Evolutionary conservation across 768 basidiomycete species (phyloP).

Genomic region (Leccinum imitatum): DNA sequence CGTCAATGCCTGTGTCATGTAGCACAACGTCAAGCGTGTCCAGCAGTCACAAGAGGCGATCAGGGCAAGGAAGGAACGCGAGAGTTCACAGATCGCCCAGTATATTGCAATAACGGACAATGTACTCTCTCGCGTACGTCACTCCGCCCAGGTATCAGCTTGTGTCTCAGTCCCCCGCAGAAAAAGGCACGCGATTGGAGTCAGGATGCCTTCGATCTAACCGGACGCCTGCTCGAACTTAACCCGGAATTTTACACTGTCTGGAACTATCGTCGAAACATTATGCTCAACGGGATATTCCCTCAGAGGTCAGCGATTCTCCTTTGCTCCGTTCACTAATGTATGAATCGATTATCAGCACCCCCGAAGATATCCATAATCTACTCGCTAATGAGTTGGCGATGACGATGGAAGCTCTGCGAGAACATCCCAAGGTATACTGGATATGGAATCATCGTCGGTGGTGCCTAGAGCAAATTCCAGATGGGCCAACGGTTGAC

Average conservation of each 20-base stretch:
- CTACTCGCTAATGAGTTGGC: constrained; percentile 71
- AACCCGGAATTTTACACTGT: constrained; percentile 97
- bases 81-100: constrained; percentile 72
- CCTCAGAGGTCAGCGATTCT: constrained; percentile 49
- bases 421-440: constrained; percentile 91
- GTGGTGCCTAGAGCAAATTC: constrained; percentile 91
- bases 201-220: constrained; percentile 72
- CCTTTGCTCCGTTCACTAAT: not conserved
- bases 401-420: constrained; percentile 79
- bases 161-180: constrained; percentile 40
- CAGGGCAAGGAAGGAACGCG: constrained; percentile 67
- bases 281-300: constrained; percentile 72
- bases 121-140: constrained; percentile 62
- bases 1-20: constrained; percentile 2
- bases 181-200: constrained; percentile 70
- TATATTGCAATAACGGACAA: constrained; percentile 67
- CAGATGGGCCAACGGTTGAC: constrained; percentile 59
- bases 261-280: constrained; percentile 92
- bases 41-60: constrained; percentile 56
- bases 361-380: constrained; percentile 58
- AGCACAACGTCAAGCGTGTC: constrained; percentile 74
- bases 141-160: not conserved
- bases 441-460: constrained; percentile 98
- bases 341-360: constrained; percentile 40
- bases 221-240: constrained; percentile 69